These are phyloP conservation scores for Coprinopsis strossmayeri DNA, from an alignment of 768 basidiomycete genomes.

Conservation along the genomic window DNA sequence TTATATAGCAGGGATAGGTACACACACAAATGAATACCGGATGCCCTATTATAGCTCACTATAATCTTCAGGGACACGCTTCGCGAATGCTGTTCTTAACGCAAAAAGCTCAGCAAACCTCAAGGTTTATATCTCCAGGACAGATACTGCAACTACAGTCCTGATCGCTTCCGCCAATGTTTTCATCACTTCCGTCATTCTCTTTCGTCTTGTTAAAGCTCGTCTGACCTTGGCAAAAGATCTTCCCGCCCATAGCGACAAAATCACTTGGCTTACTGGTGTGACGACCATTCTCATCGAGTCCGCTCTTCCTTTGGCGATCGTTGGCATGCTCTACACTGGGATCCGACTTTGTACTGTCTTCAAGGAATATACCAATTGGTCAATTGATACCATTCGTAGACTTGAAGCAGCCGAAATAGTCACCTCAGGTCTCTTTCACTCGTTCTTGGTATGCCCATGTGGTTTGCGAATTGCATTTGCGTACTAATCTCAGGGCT, in stretches of 20 bases:
- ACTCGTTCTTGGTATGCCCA: background rate
- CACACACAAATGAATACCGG: too few relatives aligned
- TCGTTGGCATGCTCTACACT: background rate
- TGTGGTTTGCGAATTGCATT: background rate
- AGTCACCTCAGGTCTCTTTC: background rate
- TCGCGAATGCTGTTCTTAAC: too few relatives aligned
- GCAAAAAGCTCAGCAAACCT: too few relatives aligned
- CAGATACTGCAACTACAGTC: too few relatives aligned
- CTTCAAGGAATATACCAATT: background rate
- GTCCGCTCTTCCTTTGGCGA: background rate
- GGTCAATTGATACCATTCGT: background rate
- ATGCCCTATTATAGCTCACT: too few relatives aligned
- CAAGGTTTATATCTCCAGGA: too few relatives aligned
- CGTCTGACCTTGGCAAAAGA: background rate
- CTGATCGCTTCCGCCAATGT: too few relatives aligned
- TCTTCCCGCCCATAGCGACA: background rate
- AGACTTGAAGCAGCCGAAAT: background rate
- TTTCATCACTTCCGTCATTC: background rate
- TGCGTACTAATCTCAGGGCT: too few relatives aligned
- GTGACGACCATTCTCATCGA: background rate
- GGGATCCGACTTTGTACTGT: too few relatives aligned
- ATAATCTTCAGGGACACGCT: too few relatives aligned
- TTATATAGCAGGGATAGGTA: background rate
- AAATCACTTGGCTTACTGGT: background rate
- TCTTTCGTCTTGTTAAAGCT: background rate